Evolutionary conservation across 257 asterid species (phyloP).

Genomic region (Solanum bulbocastanum): DNA sequence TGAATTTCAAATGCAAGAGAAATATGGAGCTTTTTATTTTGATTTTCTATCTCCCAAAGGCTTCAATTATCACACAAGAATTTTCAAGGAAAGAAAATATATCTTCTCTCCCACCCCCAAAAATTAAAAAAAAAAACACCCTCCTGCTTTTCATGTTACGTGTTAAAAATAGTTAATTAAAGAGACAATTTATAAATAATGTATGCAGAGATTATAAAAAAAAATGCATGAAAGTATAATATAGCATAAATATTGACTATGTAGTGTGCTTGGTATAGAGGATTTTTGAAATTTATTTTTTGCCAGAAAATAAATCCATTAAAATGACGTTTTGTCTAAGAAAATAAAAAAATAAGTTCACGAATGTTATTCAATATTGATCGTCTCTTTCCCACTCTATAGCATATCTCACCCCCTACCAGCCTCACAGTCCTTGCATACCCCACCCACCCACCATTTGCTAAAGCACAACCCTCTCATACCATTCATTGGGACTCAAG

Average conservation of each 20-base stretch:
- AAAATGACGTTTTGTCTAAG: no score
- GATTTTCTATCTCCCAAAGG: neutral
- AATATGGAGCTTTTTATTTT: neutral
- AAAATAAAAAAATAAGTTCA: no score
- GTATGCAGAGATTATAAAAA: neutral
- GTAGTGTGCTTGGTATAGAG: neutral
- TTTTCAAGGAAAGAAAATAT: neutral
- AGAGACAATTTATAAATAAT: neutral
- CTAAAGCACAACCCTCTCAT: neutral
- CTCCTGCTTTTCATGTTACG: neutral
- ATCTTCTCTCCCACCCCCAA: neutral
- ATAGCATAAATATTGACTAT: neutral
- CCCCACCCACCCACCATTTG: no score
- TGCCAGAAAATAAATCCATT: no score
- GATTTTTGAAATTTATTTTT: neutral
- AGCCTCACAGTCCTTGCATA: no score
- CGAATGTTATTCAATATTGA: no score
- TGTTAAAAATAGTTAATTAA: neutral
- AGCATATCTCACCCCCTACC: neutral
- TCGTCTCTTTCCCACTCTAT: neutral
- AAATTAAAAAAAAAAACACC: neutral
- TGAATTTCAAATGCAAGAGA: neutral
- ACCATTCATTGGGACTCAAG: neutral
- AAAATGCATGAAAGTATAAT: neutral
- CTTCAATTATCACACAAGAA: neutral